Percentiles rank a stretch among this genome's conserved stretches.
Conservation (phyloP, 805 yeast species). For the Wickerhamiella occidentalis region DNA sequence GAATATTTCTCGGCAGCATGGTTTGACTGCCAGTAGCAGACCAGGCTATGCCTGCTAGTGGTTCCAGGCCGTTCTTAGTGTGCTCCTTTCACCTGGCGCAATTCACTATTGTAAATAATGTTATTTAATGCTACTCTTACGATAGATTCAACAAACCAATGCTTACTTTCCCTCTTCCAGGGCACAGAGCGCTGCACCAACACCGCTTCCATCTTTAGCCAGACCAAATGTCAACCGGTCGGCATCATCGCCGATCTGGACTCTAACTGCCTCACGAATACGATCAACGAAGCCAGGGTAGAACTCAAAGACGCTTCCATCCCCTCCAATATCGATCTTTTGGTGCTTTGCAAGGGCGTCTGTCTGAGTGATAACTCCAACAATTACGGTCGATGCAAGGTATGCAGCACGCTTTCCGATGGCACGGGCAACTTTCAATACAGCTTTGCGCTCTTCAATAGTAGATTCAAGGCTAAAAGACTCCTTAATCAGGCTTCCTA, state of each 20-base stretch:
- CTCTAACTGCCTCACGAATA: slow-evolving; percentile 64
- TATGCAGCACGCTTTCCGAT: slow-evolving; percentile 83
- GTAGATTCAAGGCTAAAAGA: slow-evolving; percentile 63
- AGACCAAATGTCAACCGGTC: slow-evolving; percentile 64
- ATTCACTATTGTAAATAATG: not conserved
- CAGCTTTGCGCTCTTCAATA: slow-evolving; percentile 55
- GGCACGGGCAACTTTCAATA: slow-evolving; percentile 63
- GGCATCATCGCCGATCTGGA: slow-evolving; percentile 56
- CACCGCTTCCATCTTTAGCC: slow-evolving; percentile 93
- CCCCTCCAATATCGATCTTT: slow-evolving; percentile 85
- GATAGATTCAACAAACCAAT: not conserved
- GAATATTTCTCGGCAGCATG: too few species aligned
- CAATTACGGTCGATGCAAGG: slow-evolving; percentile 77
- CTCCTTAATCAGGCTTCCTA: slow-evolving; percentile 25
- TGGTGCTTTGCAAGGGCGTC: slow-evolving; percentile 53
- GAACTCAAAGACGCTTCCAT: slow-evolving; percentile 86
- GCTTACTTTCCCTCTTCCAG: slow-evolving; percentile 16
- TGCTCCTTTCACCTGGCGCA: too few species aligned
- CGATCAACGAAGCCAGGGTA: slow-evolving; percentile 81
- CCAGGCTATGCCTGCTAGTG: too few species aligned
- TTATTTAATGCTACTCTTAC: not conserved
- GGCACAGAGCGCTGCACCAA: slow-evolving; percentile 95
- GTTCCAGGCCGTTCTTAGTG: too few species aligned
- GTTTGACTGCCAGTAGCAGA: too few species aligned
- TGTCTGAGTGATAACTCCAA: slow-evolving; percentile 62